Evolutionary conservation across 441 rosid genomes (phyloP).

Genomic region (Sinapis alba): DNA sequence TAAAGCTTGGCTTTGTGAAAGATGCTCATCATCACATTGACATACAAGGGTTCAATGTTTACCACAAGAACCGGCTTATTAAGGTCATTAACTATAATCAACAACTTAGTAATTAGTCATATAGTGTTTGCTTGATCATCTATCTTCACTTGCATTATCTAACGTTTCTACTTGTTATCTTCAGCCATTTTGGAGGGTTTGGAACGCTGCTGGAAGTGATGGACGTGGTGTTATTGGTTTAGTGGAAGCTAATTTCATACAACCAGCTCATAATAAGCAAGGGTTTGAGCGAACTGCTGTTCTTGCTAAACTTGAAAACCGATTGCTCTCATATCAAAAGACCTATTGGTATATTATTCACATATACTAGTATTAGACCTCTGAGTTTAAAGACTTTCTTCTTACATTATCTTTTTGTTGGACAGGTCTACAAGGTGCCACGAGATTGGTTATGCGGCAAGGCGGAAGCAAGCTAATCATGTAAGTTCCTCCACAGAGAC

Average conservation of each 20-base stretch:
- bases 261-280: constrained; percentile 96
- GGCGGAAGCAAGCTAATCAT: constrained; percentile 38
- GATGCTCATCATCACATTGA: constrained; percentile 75
- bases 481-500: constrained; percentile 6
- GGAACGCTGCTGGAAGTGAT: constrained; percentile 84
- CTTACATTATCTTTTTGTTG: neutral
- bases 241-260: constrained; percentile 88
- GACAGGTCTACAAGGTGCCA: constrained; percentile 59
- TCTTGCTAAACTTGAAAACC: constrained; percentile 70
- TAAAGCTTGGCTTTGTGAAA: constrained; percentile 77
- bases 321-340: constrained; percentile 59
- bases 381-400: neutral
- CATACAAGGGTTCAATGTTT: constrained; percentile 82
- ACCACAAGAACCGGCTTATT: constrained; percentile 82
- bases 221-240: constrained; percentile 88
- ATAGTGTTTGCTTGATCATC: neutral
- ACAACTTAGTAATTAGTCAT: neutral
- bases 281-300: constrained; percentile 85
- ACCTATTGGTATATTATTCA: constrained; percentile 50
- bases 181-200: constrained; percentile 91
- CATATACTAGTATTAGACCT: neutral
- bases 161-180: neutral
- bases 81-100: constrained; percentile 46
- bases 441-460: constrained; percentile 64
- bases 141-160: neutral